Percentiles rank a stretch among this genome's conserved stretches.
Conservation (phyloP, 768 basidiomycete genomes). For the Hysterangium stoloniferum region DNA sequence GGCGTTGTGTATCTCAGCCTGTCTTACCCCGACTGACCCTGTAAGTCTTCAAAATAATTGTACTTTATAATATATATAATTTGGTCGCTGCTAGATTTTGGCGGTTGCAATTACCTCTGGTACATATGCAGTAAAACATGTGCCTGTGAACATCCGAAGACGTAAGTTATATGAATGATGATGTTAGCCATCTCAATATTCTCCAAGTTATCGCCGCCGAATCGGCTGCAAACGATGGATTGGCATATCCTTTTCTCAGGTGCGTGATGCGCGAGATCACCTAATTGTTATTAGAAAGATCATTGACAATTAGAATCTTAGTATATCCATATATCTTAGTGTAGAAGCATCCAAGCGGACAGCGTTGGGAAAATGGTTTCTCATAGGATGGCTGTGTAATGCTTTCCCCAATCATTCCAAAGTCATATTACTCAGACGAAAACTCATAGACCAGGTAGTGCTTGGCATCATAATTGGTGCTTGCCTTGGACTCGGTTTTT, state of each 20-base stretch:
- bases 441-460: constrained; percentile 67
- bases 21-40: constrained; percentile 91
- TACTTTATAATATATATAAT: constrained; percentile 17
- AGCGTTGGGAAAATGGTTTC: constrained; percentile 79
- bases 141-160: constrained; percentile 61
- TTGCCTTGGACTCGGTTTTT: constrained; percentile 52
- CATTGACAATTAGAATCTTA: constrained; percentile 14
- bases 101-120: constrained; percentile 27
- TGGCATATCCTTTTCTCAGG: constrained; percentile 85
- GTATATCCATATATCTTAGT: constrained; percentile 78
- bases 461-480: constrained; percentile 67
- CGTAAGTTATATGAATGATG: not conserved
- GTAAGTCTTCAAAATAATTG: constrained; percentile 81
- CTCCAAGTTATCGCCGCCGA: constrained; percentile 73
- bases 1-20: constrained; percentile 79
- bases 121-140: constrained; percentile 59
- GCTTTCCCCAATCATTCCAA: constrained; percentile 14
- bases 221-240: constrained; percentile 91
- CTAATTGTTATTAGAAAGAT: not conserved
- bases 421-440: too few species aligned
- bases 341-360: constrained; percentile 52
- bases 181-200: not conserved
- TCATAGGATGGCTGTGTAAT: constrained; percentile 76
- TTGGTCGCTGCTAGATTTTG: not conserved
- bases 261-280: not conserved